Conservation (phyloP, 495 filamentous ascomycete genomes). For the Hypomontagnella monticulosa region DNA sequence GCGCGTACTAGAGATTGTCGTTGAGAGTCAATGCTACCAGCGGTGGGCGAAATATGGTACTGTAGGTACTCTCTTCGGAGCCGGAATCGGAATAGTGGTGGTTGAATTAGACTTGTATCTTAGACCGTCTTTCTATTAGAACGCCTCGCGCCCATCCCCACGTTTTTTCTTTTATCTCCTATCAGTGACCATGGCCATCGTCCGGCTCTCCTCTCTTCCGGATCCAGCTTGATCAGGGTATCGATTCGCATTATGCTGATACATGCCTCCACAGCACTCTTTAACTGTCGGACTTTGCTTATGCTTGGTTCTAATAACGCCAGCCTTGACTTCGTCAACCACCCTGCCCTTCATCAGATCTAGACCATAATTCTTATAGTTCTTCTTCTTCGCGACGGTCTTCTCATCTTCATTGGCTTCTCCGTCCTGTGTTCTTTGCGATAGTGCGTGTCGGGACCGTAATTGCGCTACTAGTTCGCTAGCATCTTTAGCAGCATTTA, state of each 20-base stretch:
- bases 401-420: constrained; percentile 87
- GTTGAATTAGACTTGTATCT: constrained; percentile 37
- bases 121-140: constrained; percentile 27
- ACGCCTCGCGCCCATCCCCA: constrained; percentile 31
- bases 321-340: constrained; percentile 91
- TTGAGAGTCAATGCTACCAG: too few relatives aligned
- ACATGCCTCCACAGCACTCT: constrained; percentile 98
- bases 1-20: constrained; percentile 14
- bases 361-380: constrained; percentile 97
- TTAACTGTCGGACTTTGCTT: constrained; percentile 98
- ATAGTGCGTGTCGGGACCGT: constrained; percentile 91
- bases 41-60: too few relatives aligned
- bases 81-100: constrained; percentile 23
- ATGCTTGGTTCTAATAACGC: constrained; percentile 96
- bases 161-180: constrained; percentile 30
- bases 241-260: constrained; percentile 99
- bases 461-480: constrained; percentile 95
- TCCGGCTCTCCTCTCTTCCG: constrained; percentile 83
- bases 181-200: constrained; percentile 76
- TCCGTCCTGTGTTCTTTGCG: constrained; percentile 85
- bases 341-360: constrained; percentile 91
- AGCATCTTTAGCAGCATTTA: constrained; percentile 96
- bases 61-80: constrained; percentile 17
- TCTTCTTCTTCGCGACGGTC: constrained; percentile 88
- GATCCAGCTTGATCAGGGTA: constrained; percentile 98